These are phyloP conservation scores for Nicotiana tabacum DNA, from an alignment of 257 asterid genomes.

Conservation along the genomic window DNA sequence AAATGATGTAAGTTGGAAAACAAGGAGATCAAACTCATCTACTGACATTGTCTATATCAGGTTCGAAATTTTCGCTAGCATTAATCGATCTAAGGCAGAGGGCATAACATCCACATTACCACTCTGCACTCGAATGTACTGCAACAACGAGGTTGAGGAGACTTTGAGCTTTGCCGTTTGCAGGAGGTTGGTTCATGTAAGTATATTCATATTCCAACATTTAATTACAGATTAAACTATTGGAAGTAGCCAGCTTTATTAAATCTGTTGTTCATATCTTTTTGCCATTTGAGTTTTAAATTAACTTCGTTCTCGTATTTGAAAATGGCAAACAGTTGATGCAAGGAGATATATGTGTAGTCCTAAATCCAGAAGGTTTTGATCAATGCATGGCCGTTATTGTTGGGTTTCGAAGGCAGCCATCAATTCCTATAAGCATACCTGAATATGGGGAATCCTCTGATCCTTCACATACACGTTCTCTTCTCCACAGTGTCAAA, in stretches of 20 bases:
- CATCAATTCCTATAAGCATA: slow-evolving; percentile 33
- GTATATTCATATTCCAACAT: neutral
- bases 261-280: neutral
- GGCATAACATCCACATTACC: slow-evolving; percentile 15
- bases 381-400: slow-evolving; percentile 78
- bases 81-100: slow-evolving; percentile 28
- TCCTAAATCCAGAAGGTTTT: slow-evolving; percentile 54
- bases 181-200: slow-evolving; percentile 86
- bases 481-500: slow-evolving; percentile 57
- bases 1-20: slow-evolving; percentile 59
- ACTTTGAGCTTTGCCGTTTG: slow-evolving; percentile 78
- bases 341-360: slow-evolving; percentile 91
- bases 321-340: slow-evolving; percentile 50
- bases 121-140: slow-evolving; percentile 27
- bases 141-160: slow-evolving; percentile 45
- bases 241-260: neutral
- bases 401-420: slow-evolving; percentile 61
- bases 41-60: slow-evolving; percentile 47
- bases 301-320: neutral
- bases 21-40: slow-evolving; percentile 52
- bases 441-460: slow-evolving; percentile 57
- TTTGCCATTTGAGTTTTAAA: neutral
- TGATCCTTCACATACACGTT: slow-evolving; percentile 36
- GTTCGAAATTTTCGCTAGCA: slow-evolving; percentile 55
- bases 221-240: neutral